Conservation (phyloP, 2,329 filamentous ascomycete species). For the Graphilbum fragrans region DNA sequence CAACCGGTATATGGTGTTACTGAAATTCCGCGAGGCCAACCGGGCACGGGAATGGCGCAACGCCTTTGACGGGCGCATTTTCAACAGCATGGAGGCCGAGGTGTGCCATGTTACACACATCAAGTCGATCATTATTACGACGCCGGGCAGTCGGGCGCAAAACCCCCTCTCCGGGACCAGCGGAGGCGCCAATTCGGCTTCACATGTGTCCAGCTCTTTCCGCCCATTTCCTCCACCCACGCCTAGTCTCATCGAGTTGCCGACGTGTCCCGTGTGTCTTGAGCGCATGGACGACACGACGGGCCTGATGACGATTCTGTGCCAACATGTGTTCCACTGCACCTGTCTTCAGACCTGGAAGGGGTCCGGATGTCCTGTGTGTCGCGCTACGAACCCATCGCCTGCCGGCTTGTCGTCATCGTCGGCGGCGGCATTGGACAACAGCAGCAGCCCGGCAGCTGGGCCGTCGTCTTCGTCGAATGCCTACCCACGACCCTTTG, state of each 20-base stretch:
- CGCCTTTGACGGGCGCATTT: constrained; percentile 85
- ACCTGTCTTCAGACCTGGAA: constrained; percentile 94
- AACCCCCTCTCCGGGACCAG: too few relatives aligned
- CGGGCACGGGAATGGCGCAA: constrained; percentile 69
- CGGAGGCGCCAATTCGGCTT: neutral
- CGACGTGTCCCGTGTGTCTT: constrained; percentile 90
- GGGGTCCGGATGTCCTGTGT: constrained; percentile 86
- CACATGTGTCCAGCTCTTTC: constrained; percentile 15
- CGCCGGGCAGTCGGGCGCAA: constrained; percentile 31
- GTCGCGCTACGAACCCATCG: constrained; percentile 62
- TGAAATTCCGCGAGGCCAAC: constrained; percentile 75
- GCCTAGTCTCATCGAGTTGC: constrained; percentile 76
- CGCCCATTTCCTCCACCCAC: constrained; percentile 57
- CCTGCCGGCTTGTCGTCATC: constrained; percentile 3
- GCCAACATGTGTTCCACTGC: constrained; percentile 96
- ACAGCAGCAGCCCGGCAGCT: neutral
- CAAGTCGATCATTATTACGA: constrained; percentile 78
- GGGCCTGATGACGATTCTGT: constrained; percentile 87
- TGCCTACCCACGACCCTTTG: constrained; percentile 39
- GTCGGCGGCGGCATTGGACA: neutral
- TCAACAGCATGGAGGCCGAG: constrained; percentile 89
- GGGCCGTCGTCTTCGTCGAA: constrained; percentile 4
- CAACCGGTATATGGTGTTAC: constrained; percentile 88
- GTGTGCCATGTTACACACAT: constrained; percentile 93
- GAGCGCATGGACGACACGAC: constrained; percentile 98